These are phyloP conservation scores for Cercis canadensis DNA, from an alignment of 306 rosid species.

Conservation along the genomic window DNA sequence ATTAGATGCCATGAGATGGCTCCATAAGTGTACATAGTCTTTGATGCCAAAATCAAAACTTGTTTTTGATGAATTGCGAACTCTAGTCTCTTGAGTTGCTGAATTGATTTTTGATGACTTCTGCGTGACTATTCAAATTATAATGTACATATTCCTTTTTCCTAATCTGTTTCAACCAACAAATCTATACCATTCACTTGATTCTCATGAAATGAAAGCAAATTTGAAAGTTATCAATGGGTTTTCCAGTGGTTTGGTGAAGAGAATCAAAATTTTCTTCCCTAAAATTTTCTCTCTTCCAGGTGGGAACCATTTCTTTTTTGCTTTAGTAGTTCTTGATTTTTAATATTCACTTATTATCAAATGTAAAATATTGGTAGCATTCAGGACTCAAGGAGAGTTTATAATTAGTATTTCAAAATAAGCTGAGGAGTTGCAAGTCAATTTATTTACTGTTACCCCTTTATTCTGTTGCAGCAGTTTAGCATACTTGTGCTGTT, in stretches of 20 bases:
- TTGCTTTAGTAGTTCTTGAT: constrained; percentile 3
- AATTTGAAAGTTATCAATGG: too few relatives aligned
- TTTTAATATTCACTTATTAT: neutral
- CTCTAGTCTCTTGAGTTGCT: neutral
- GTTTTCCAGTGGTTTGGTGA: neutral
- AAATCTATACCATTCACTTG: constrained; percentile 13
- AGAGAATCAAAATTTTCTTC: neutral
- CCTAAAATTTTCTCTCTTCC: neutral
- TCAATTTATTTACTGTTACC: constrained; percentile 6
- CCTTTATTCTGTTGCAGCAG: constrained; percentile 61
- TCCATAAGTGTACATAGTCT: neutral
- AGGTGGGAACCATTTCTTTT: constrained; percentile 19
- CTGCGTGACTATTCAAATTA: neutral
- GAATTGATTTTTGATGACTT: neutral
- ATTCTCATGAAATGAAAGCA: too few relatives aligned
- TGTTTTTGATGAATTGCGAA: neutral
- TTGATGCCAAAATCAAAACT: constrained; percentile 14
- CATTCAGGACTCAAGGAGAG: neutral
- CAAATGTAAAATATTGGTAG: neutral
- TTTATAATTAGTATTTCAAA: constrained; percentile 11
- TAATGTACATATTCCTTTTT: constrained; percentile 5
- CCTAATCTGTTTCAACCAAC: neutral
- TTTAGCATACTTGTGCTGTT: constrained; percentile 83
- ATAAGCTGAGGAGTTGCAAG: neutral
- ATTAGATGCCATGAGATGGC: neutral